Evolutionary conservation across 2,329 filamentous ascomycete genomes (phyloP).

Genomic region (Fusarium sp.): DNA sequence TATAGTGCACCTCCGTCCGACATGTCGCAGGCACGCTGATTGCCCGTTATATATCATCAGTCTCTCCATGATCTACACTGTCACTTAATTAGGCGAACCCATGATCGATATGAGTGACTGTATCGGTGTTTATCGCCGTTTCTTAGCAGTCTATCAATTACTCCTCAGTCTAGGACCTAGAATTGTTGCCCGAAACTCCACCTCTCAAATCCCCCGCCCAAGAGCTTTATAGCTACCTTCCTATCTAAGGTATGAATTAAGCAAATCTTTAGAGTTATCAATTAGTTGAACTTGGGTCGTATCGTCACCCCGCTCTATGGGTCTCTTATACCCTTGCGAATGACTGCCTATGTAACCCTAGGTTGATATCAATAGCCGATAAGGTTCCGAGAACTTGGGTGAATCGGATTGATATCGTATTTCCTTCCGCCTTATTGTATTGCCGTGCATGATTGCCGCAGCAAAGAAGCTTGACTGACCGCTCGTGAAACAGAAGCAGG

Average conservation of each 20-base stretch:
- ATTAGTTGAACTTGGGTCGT: not conserved
- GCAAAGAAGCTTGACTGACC: too few species aligned
- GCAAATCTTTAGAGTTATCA: constrained; percentile 22
- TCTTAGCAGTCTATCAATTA: not conserved
- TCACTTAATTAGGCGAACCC: not conserved
- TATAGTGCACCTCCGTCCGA: fast-evolving
- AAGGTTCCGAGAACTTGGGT: not conserved
- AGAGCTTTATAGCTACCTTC: constrained; percentile 5
- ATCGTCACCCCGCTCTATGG: constrained; percentile 10
- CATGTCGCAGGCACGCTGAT: not conserved
- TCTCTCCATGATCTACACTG: not conserved
- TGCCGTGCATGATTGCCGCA: too few species aligned
- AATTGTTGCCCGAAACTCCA: constrained; percentile 24
- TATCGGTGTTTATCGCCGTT: not conserved
- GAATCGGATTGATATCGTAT: not conserved
- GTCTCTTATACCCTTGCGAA: not conserved
- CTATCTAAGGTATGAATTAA: constrained; percentile 18
- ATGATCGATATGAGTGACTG: not conserved
- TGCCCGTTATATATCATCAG: not conserved
- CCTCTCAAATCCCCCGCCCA: constrained; percentile 3
- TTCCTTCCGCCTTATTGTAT: too few species aligned
- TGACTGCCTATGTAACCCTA: not conserved
- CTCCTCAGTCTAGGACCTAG: constrained; percentile 18
- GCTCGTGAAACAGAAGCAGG: too few species aligned
- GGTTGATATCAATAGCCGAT: not conserved